Percentiles rank a stretch among this genome's conserved stretches.
phyloP scores from a whole-genome alignment of 371 early-diverging fungal species.

The Mucor indicus region DNA sequence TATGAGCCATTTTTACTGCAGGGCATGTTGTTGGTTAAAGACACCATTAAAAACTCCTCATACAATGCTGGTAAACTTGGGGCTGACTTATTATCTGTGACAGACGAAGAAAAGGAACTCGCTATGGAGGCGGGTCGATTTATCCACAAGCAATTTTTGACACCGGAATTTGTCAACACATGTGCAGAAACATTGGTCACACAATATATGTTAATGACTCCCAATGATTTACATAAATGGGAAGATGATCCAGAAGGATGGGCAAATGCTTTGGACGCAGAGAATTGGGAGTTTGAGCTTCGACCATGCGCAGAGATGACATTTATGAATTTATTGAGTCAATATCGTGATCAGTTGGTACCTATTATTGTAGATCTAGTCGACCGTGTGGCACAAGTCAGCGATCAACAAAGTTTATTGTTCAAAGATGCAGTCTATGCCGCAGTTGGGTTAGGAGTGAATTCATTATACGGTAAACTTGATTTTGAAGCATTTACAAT shows the following conservation, averaged over 20 bases:
- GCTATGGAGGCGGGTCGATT: constrained; percentile 51
- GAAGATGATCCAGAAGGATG: constrained; percentile 87
- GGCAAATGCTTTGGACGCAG: constrained; percentile 76
- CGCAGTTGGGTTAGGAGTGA: constrained; percentile 78
- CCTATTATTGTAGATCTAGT: constrained; percentile 67
- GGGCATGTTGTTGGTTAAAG: constrained; percentile 64
- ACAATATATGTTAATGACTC: constrained; percentile 70
- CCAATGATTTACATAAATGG: constrained; percentile 76
- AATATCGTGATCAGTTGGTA: constrained; percentile 58
- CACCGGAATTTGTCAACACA: constrained; percentile 59
- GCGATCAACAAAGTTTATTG: constrained; percentile 54
- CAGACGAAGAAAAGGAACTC: constrained; percentile 51
- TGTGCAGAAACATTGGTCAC: constrained; percentile 71
- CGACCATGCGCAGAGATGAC: constrained; percentile 84
- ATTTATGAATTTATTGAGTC: constrained; percentile 72
- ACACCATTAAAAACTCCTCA: constrained; percentile 63
- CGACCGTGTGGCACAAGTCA: constrained; percentile 50
- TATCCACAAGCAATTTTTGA: constrained; percentile 68
- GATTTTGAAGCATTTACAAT: constrained; percentile 82
- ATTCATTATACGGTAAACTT: constrained; percentile 77
- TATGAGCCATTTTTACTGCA: constrained; percentile 65
- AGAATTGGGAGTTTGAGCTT: constrained; percentile 84
- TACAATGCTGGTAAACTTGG: constrained; percentile 33
- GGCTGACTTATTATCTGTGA: constrained; percentile 30
- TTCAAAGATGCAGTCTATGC: constrained; percentile 84